Evolutionary conservation across 805 yeast species (phyloP), one percentile per base, ranked within the genome.

Genomic region (Grigorovia jiainica): DNA sequence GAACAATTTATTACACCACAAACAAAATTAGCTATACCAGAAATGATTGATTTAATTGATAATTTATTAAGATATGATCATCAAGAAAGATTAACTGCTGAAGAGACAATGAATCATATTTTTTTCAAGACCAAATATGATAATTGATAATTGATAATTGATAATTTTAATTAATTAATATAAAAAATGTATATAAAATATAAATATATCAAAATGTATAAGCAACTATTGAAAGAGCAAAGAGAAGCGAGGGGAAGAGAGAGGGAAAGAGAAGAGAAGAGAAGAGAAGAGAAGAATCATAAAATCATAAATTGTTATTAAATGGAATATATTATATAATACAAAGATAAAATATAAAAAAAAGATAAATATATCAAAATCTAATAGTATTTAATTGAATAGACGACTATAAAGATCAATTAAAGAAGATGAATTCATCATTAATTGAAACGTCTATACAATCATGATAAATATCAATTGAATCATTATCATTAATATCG

Each of bases 61-160:
- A 72, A 76, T 42, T 63, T 87, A 46, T 67, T 87, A 54, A 72
- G 80, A 44, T 87, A 85, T 54, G 95, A 87, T 59, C 96, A 87
- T 58, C 89, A 82, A 60, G 84, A 80, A 54, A 75, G 96, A 55
- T 69, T 85, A 44, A 87, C 96, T 4, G 95, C 96, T 2, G 69
- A 74, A 60, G 95, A 87, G 61, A 94, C 95, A 15, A 76, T 86
- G 87, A 74, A 60, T 3, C 95, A 87, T 64, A 68, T 70, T 9
- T 82, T 79, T 57, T 81, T 82, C 63, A 72, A 73, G 45, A 49
- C 52, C 16, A 49, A 55, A 35, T 52, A 43, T 44, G 46, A 44
- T 21, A 42, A 30, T n/a, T n/a, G n/a, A 36, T 21, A n/a, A n/a
- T n/a, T n/a, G n/a, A n/a, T n/a, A n/a, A n/a, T n/a, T n/a, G n/a